These are phyloP conservation scores for Prosopis cineraria DNA, from an alignment of 306 rosid species.

Conservation along the genomic window DNA sequence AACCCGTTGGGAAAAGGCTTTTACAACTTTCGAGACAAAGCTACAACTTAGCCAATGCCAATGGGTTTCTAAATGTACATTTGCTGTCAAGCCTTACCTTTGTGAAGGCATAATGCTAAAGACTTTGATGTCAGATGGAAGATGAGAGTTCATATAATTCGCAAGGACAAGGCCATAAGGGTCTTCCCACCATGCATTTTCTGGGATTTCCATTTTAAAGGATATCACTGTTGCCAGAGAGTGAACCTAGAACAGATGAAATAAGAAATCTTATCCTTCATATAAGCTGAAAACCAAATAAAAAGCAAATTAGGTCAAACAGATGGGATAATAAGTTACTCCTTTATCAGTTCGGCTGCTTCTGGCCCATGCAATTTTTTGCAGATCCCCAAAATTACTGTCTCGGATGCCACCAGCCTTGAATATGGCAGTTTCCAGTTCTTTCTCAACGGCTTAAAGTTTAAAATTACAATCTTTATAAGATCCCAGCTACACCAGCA, in stretches of 20 bases:
- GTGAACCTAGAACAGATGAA: conserved; percentile 63
- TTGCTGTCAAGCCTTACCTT: conserved; percentile 59
- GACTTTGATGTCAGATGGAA: conserved; percentile 72
- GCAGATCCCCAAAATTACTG: conserved; percentile 76
- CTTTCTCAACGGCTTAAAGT: conserved; percentile 79
- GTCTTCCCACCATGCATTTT: conserved; percentile 68
- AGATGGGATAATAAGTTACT: conserved; percentile 48
- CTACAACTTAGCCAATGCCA: too few species aligned
- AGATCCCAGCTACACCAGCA: conserved; percentile 37
- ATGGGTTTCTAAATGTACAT: too few species aligned
- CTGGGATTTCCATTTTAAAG: conserved; percentile 92
- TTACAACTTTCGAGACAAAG: too few species aligned
- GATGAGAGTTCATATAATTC: conserved; percentile 61
- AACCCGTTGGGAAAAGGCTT: too few species aligned
- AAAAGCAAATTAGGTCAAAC: conserved; percentile 7
- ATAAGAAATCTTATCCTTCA: conserved; percentile 4
- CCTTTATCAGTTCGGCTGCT: conserved; percentile 98
- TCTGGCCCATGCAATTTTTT: conserved; percentile 86
- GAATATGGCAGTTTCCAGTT: conserved; percentile 81
- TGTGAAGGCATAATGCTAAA: conserved; percentile 80
- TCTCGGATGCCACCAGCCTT: conserved; percentile 86
- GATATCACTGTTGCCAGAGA: conserved; percentile 81
- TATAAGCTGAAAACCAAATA: conserved; percentile 11
- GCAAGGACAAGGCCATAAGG: conserved; percentile 75
- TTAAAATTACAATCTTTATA: conserved; percentile 47